phyloP scores from a whole-genome alignment of 2,329 filamentous ascomycete genomes.

The Colletotrichum gloeosporioides region DNA sequence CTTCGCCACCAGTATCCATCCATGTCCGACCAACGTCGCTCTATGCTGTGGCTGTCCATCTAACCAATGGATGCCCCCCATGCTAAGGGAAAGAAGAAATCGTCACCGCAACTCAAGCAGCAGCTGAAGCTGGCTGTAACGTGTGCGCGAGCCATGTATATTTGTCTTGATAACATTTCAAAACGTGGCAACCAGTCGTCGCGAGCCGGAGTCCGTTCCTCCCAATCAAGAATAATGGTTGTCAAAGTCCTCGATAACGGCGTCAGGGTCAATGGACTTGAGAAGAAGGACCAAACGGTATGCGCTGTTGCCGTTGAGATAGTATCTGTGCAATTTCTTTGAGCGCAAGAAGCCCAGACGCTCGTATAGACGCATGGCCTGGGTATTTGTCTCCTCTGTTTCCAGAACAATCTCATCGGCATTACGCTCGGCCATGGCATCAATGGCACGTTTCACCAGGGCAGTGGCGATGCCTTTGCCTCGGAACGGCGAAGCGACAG shows the following conservation, averaged over 20 bases:
- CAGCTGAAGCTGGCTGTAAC: not conserved
- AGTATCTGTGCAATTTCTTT: conserved; percentile 93
- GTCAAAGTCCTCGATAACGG: conserved; percentile 38
- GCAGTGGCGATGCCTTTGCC: conserved; percentile 88
- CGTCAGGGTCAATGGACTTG: conserved; percentile 56
- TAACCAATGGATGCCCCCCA: not conserved
- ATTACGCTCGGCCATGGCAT: conserved; percentile 82
- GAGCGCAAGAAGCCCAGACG: conserved; percentile 88
- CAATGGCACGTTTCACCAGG: conserved; percentile 88
- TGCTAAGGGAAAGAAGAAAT: not conserved
- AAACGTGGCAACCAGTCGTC: not conserved
- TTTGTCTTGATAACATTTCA: not conserved
- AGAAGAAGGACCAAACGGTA: conserved; percentile 87
- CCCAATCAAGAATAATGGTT: conserved; percentile 24
- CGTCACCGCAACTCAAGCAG: not conserved
- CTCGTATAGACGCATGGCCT: conserved; percentile 92
- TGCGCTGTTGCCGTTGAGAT: conserved; percentile 94
- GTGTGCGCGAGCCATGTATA: not conserved
- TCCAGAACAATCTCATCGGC: conserved; percentile 96
- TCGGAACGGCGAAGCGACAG: conserved; percentile 80
- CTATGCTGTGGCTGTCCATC: not conserved
- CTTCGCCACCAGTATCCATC: not conserved
- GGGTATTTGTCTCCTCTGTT: conserved; percentile 90
- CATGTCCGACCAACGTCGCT: not conserved
- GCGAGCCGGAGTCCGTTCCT: not conserved